A percentile compares a stretch with the other conserved stretches of the same genome.
Evolutionary conservation across 164 flowering plant species (phyloP).

Genomic region (Liquidambar formosana): DNA sequence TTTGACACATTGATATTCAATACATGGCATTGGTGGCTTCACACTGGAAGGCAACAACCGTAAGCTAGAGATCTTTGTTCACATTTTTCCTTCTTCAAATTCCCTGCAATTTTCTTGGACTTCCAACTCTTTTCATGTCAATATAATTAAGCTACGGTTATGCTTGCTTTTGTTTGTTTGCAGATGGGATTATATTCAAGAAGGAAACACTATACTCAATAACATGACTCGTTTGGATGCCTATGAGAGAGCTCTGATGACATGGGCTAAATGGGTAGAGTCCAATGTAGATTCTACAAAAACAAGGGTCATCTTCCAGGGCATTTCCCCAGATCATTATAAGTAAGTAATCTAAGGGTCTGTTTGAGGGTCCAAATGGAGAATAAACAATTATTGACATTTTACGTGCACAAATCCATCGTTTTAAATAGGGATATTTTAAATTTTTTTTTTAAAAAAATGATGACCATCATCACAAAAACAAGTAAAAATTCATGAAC

Average conservation of each 20-base stretch:
- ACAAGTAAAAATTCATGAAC: too few species aligned
- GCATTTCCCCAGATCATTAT: conserved; percentile 13
- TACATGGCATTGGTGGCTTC: conserved; percentile 56
- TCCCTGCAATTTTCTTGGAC: too few species aligned
- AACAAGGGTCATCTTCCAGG: conserved; percentile 18
- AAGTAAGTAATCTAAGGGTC: too few species aligned
- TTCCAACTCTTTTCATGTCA: too few species aligned
- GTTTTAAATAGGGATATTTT: too few species aligned
- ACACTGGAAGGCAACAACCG: conserved; percentile 41
- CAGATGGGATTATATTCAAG: conserved; percentile 30
- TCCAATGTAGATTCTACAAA: conserved; percentile 7
- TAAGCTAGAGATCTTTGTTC: conserved; percentile 6
- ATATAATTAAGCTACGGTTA: too few species aligned
- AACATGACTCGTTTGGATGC: conserved; percentile 19
- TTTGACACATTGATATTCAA: conserved; percentile 45
- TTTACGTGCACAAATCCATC: too few species aligned
- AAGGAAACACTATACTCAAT: conserved; percentile 1
- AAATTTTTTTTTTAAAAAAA: too few species aligned
- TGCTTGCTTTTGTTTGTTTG: too few species aligned
- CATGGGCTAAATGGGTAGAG: conserved; percentile 20
- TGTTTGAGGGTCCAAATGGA: too few species aligned
- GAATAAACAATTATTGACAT: too few species aligned
- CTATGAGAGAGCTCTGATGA: background rate
- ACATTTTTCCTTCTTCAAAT: background rate
- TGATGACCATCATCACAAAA: too few species aligned